Evolutionary conservation across 139 green algal species (phyloP), one percentile per base, ranked within the genome.

Genomic region (Asterochloris sp.): DNA sequence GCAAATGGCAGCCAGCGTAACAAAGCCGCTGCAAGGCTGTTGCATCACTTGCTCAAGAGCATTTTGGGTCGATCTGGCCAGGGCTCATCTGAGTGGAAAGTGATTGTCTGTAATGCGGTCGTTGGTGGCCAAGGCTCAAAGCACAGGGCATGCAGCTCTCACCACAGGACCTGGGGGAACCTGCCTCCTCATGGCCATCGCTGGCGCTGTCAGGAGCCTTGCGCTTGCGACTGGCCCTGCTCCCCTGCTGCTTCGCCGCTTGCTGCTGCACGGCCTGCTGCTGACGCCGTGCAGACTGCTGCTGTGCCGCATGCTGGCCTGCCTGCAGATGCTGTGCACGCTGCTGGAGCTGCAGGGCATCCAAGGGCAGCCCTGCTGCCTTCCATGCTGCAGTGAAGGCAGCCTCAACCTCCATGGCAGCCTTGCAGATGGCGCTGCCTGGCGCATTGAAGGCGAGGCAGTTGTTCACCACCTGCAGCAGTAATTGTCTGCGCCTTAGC

Each of bases 401-500:
- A 21, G 62, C n/a, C 17, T 69, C 47, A 12, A 64, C 67, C 21
- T 62, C 24, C 21, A 68, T 61, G 11, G 76, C 82, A 6, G 66
- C 47, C 1, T 54, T 14, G n/a, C 76, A 83, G 38, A 89, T 83
- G 28, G 19, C 12, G 75, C 82, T 64, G n/a, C 80, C 62, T 75
- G 78, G 38, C 64, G 78, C 74, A 60, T 92, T 92, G 83, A 88
- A 92, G 47, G 66, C 80, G 23, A 81, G 86, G 86, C 86, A 90
- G 84, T 90, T 90, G 62, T 83, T 54, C 86, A 84, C 88, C n/a
- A 93, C 88, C 68, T 89, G 85, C 38, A 88, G 78, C 66, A 89
- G 74, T 63, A 93, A 85, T 0, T 6, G 38, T 6, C 6, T 6
- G 38, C 6, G 38, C 38, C 38, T 54, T 54, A 54, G 6, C 38